A percentile compares a stretch with the other conserved stretches of the same genome.
Conservation (phyloP, 1,284 basidiomycete genomes). For the Volvariella surrecta region DNA sequence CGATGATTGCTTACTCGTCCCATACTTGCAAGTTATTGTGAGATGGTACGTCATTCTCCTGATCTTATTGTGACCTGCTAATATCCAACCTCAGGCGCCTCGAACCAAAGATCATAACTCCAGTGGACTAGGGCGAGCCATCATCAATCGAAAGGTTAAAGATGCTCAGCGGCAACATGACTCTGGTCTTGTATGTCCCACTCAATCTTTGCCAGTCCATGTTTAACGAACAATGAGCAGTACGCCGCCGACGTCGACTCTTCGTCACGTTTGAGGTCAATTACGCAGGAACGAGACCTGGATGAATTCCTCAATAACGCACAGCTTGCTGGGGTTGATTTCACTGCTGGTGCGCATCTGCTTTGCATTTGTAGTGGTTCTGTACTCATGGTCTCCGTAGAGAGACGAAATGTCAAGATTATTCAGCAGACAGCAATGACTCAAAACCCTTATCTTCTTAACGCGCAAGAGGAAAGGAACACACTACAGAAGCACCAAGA, state of each 20-base stretch:
- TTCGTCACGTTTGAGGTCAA: conserved; percentile 72
- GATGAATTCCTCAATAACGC: conserved; percentile 97
- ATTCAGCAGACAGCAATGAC: conserved; percentile 58
- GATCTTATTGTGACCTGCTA: too few relatives aligned
- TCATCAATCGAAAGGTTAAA: conserved; percentile 83
- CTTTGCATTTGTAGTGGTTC: background rate
- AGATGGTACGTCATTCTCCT: too few relatives aligned
- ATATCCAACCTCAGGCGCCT: conserved; percentile 24
- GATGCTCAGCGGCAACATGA: conserved; percentile 69
- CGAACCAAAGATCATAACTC: conserved; percentile 52
- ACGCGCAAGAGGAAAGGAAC: conserved; percentile 76
- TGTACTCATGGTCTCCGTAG: conserved; percentile 28
- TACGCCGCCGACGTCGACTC: conserved; percentile 74
- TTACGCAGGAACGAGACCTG: conserved; percentile 94
- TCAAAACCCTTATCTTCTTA: conserved; percentile 86
- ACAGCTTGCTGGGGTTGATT: conserved; percentile 90
- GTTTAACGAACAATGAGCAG: conserved; percentile 27
- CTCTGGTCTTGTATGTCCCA: conserved; percentile 64
- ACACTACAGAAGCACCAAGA: conserved; percentile 66
- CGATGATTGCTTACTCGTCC: too few relatives aligned
- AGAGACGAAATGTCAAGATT: conserved; percentile 89
- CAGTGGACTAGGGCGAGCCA: conserved; percentile 82
- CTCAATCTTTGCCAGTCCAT: background rate
- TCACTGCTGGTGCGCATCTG: conserved; percentile 79
- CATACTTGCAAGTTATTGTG: too few relatives aligned